Conservation (phyloP, 1,284 basidiomycete species). For the Tremellales sp. region DNA sequence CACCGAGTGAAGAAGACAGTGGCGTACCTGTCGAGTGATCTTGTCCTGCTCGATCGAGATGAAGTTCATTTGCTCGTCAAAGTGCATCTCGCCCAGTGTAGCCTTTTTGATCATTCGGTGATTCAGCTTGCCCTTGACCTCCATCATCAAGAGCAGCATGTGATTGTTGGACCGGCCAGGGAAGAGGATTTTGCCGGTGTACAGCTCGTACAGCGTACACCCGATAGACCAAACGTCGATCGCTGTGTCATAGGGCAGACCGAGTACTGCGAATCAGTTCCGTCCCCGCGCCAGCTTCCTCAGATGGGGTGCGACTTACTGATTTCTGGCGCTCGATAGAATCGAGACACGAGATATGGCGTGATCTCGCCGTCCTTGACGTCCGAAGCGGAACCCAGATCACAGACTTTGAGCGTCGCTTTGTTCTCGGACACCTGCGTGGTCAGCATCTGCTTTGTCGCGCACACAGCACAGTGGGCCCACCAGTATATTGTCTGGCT, state of each 20-base stretch:
- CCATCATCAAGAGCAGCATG: constrained; percentile 96
- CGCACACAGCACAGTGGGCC: constrained; percentile 32
- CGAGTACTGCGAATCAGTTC: constrained; percentile 63
- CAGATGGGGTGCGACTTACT: constrained; percentile 58
- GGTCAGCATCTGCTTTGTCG: constrained; percentile 9
- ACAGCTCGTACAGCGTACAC: constrained; percentile 95
- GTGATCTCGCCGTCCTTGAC: constrained; percentile 88
- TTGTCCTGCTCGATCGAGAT: constrained; percentile 73
- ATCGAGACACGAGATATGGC: constrained; percentile 94
- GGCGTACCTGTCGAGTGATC: constrained; percentile 73
- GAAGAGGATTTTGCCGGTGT: constrained; percentile 97
- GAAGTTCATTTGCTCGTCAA: constrained; percentile 71
- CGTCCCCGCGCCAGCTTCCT: not conserved
- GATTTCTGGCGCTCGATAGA: constrained; percentile 98
- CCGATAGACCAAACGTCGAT: constrained; percentile 97
- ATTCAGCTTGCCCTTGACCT: constrained; percentile 90
- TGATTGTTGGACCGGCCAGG: constrained; percentile 97
- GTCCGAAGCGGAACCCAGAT: constrained; percentile 92
- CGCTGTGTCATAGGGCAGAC: constrained; percentile 87
- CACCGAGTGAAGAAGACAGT: constrained; percentile 3
- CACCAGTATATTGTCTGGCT: constrained; percentile 92
- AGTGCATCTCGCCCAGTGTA: constrained; percentile 85
- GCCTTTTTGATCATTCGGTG: constrained; percentile 91
- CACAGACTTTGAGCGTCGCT: constrained; percentile 88
- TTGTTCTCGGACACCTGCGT: constrained; percentile 88